A percentile compares a stretch with the other conserved stretches of the same genome.
These are phyloP conservation scores for Copromyces sp. DNA, from an alignment of 495 filamentous ascomycete species.

Conservation along the genomic window DNA sequence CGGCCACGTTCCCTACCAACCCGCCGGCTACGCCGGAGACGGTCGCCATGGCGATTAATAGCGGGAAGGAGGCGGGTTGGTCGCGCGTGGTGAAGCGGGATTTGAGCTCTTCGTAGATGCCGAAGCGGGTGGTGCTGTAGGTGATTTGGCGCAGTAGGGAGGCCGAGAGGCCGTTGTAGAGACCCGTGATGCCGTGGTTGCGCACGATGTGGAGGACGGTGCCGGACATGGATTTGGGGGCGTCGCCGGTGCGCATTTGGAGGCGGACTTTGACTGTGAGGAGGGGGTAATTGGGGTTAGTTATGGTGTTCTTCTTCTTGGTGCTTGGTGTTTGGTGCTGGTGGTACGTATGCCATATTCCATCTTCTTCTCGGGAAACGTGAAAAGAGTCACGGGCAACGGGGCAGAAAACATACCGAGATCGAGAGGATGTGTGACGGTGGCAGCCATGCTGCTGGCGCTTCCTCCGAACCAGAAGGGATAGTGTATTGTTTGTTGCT, in stretches of 20 bases:
- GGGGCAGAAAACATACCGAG: constrained; percentile 42
- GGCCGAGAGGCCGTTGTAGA: constrained; percentile 85
- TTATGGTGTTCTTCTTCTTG: background rate
- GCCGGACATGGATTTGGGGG: constrained; percentile 63
- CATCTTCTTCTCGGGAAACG: constrained; percentile 31
- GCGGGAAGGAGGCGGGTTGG: constrained; percentile 49
- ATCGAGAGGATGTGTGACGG: constrained; percentile 85
- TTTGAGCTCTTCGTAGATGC: constrained; percentile 91
- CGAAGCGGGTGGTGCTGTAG: constrained; percentile 88
- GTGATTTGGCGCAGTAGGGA: constrained; percentile 86
- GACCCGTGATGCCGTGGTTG: constrained; percentile 51
- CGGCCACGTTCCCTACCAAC: constrained; percentile 83
- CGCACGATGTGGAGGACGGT: constrained; percentile 70
- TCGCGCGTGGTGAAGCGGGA: constrained; percentile 36
- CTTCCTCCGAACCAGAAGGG: constrained; percentile 95
- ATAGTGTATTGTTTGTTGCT: constrained; percentile 48
- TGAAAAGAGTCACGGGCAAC: background rate
- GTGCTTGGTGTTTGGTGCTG: background rate
- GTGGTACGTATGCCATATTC: constrained; percentile 20
- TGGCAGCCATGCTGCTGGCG: constrained; percentile 80
- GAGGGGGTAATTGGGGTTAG: background rate
- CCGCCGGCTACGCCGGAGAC: constrained; percentile 84
- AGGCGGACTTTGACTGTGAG: constrained; percentile 53
- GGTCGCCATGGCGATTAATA: constrained; percentile 69
- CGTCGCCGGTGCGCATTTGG: constrained; percentile 63